Evolutionary conservation across 2,329 filamentous ascomycete genomes (phyloP), one percentile per base, ranked within the genome.

Genomic region (Thelonectria discophora): DNA sequence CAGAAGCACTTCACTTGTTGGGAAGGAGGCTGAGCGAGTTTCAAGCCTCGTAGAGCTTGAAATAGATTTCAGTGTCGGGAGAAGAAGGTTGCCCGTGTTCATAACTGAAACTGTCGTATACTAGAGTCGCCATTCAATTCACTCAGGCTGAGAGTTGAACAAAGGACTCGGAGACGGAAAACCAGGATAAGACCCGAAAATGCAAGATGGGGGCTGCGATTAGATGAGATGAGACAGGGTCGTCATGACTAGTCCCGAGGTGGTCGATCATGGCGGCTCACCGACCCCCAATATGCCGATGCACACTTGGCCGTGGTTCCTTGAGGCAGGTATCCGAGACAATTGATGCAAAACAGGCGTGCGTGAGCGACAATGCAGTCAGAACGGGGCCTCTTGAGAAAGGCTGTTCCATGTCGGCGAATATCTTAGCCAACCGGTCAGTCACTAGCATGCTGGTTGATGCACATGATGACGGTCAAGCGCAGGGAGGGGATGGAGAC

Each of bases 281-380:
- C 51, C 30, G 46, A 48, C n/a, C 48, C 43, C 20, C 40, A 49
- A 40, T 32, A 37, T 37, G 46, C 27, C 27, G n/a, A 18, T 49
- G 46, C 45, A 37, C 49, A 21, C 48, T 56, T 51, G 37, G 47
- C 48, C 55, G 47, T 42, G 54, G 52, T 56, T 56, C 47, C 52
- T 21, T 21, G 10, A 52, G 32, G 17, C 46, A 47, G 37, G 57
- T 39, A 18, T 59, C 55, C 42, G 34, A 62, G 60, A 59, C 55
- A 55, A 9, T 46, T 34, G 46, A 51, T 59, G 60, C 60, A 62
- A 40, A 58, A 24, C 49, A 59, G 60, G 40, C 55, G 55, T 55
- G 55, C 55, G 51, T 48, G 40, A 47, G 55, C 34, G 48, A 57
- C 46, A 30, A 40, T 50, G 43, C 56, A 40, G 30, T 30, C 30